Percentiles rank a stretch among this genome's conserved stretches.
These are phyloP conservation scores for Trifolium fragiferum DNA, from an alignment of 306 rosid genomes.

Conservation along the genomic window DNA sequence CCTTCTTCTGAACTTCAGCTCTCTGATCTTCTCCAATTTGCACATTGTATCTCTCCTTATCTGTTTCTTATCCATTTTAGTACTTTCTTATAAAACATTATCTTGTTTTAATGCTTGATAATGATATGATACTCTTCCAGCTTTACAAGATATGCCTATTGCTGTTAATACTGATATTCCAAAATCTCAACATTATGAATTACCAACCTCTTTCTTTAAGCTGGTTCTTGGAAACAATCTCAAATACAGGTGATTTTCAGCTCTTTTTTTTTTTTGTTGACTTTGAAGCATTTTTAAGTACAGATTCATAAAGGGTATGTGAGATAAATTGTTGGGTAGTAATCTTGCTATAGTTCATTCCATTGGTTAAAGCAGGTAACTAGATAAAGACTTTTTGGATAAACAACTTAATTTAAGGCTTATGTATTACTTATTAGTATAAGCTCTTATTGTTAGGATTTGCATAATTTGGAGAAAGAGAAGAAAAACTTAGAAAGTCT, in stretches of 20 bases:
- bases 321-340: not conserved
- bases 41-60: slow-evolving; percentile 47
- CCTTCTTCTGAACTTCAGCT: slow-evolving; percentile 70
- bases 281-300: not conserved
- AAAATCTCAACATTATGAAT: slow-evolving; percentile 81
- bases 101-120: not conserved
- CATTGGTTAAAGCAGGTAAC: not conserved
- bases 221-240: slow-evolving; percentile 79
- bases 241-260: slow-evolving; percentile 72
- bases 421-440: too few relatives aligned
- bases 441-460: too few relatives aligned
- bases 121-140: slow-evolving; percentile 47
- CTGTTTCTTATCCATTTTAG: not conserved
- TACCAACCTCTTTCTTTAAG: slow-evolving; percentile 92
- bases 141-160: slow-evolving; percentile 82
- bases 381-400: not conserved
- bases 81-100: not conserved
- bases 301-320: not conserved
- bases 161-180: slow-evolving; percentile 78
- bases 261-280: not conserved
- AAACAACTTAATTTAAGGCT: not conserved
- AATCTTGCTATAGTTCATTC: not conserved
- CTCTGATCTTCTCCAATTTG: slow-evolving; percentile 63
- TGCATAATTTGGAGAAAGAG: too few relatives aligned
- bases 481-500: too few relatives aligned